Base-by-base conservation (phyloP, 2,329 filamentous ascomycete genomes). In the Talaromyces amestolkiae region DNA sequence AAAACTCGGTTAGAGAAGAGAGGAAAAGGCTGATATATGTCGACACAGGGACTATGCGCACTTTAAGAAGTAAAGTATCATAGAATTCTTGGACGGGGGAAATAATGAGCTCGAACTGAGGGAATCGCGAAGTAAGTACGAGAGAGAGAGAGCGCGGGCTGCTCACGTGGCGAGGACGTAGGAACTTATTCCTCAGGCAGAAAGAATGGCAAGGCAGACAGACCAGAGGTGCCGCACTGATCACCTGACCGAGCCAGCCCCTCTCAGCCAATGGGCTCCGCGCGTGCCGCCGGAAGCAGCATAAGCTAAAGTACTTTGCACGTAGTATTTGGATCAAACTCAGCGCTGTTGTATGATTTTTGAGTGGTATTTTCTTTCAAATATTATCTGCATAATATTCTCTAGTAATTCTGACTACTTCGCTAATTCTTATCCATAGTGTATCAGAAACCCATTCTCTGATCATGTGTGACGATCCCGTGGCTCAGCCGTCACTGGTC, bases 391-490 rank as follows among this genome's bases (percentile, higher is more conserved):
- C 33, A 15, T 39, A 2, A 24, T 37, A 1, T 56, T 24, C 24
- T 33, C n/a, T 2, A 19, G 1, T 15, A 39, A 22, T 22, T 15
- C n/a, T 22, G 24, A 37, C 9, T 54, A 54, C 11, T 15, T 35
- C 51, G 10, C 35, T 13, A 6, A 15, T 15, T 56, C 19, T 17
- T 56, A 22, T 37, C 33, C n/a, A 39, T 37, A 33, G 33, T 56
- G 53, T 56, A 56, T 56, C 53, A 35, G 19, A 43, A 33, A 17
- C 19, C 13, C 24, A 49, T 49, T 24, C 19, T 39, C 58, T 58
- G 69, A 73, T 79, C 77, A 79, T 74, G 75, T 78, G 77, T 72
- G 69, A 66, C 63, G 66, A 72, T 76, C 77, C 76, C 76, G 75
- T 78, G 76, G 72, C 74, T 75, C 71, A 72, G 72, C 66, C 56